Conservation (phyloP, 129 eudicot genomes). For the Erigeron canadensis region DNA sequence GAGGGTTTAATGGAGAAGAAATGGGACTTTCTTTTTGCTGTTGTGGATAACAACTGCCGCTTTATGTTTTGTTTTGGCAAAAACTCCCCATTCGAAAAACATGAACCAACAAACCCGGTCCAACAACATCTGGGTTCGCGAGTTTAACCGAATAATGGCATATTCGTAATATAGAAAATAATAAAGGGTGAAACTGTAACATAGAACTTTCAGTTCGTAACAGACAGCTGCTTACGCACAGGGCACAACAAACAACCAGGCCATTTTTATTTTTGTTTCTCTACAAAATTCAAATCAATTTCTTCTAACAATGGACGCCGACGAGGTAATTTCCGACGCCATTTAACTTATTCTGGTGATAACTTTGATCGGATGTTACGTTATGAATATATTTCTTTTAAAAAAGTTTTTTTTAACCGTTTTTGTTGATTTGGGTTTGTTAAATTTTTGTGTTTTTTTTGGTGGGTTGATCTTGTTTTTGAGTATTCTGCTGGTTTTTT, state of each 20-base stretch:
- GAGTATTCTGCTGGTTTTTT: slow-evolving; percentile 14
- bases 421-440: slow-evolving; percentile 18
- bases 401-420: slow-evolving; percentile 24
- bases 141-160: slow-evolving; percentile 32
- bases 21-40: slow-evolving; percentile 18
- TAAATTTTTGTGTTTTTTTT: slow-evolving; percentile 15
- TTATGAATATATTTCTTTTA: background rate
- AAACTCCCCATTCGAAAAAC: slow-evolving; percentile 35
- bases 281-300: slow-evolving; percentile 17
- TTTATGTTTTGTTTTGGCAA: background rate
- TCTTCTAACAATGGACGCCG: slow-evolving; percentile 50
- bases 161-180: slow-evolving; percentile 16
- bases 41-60: slow-evolving; percentile 60
- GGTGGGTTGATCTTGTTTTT: slow-evolving; percentile 27
- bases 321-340: slow-evolving; percentile 45
- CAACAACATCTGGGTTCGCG: slow-evolving; percentile 20
- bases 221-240: slow-evolving; percentile 52
- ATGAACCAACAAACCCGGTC: slow-evolving; percentile 36
- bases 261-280: slow-evolving; percentile 17
- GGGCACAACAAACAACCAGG: slow-evolving; percentile 31
- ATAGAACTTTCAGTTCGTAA: slow-evolving; percentile 60
- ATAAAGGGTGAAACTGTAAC: slow-evolving; percentile 38
- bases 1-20: slow-evolving; percentile 27
- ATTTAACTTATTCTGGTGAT: slow-evolving; percentile 5
- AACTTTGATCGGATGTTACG: slow-evolving; percentile 10